Percentiles rank a stretch among this genome's conserved stretches.
Evolutionary conservation across 768 basidiomycete genomes (phyloP).

Genomic region (Suillus fuscotomentosus): DNA sequence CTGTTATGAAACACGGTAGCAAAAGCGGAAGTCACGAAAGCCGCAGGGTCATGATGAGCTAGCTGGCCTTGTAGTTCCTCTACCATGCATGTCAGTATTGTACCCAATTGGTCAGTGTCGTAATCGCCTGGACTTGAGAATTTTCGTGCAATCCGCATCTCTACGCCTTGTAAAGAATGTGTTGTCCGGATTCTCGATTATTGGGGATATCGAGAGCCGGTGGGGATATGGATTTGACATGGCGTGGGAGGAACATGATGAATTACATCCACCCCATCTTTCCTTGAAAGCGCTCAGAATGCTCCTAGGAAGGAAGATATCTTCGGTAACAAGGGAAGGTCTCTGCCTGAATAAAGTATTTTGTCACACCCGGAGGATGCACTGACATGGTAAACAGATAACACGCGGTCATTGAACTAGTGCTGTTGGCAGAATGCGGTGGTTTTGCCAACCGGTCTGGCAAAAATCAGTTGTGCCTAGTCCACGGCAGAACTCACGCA

Average conservation of each 20-base stretch:
- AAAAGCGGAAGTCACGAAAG: conserved; percentile 44
- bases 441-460: no score
- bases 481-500: no score
- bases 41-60: conserved; percentile 86
- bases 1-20: neutral
- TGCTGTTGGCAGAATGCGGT: no score
- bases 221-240: neutral
- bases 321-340: neutral
- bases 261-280: neutral
- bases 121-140: neutral
- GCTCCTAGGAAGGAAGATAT: neutral
- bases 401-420: neutral
- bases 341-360: neutral
- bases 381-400: neutral
- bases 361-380: neutral
- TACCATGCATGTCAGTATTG: conserved; percentile 47
- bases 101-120: conserved; percentile 59
- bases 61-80: conserved; percentile 77
- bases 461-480: no score
- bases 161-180: neutral
- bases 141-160: neutral
- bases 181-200: neutral
- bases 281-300: neutral
- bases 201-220: neutral
- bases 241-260: neutral